Evolutionary conservation across 73 alveolate species (phyloP), one percentile per base, ranked within the genome.

Genomic region (Tetrahymena borealis): DNA sequence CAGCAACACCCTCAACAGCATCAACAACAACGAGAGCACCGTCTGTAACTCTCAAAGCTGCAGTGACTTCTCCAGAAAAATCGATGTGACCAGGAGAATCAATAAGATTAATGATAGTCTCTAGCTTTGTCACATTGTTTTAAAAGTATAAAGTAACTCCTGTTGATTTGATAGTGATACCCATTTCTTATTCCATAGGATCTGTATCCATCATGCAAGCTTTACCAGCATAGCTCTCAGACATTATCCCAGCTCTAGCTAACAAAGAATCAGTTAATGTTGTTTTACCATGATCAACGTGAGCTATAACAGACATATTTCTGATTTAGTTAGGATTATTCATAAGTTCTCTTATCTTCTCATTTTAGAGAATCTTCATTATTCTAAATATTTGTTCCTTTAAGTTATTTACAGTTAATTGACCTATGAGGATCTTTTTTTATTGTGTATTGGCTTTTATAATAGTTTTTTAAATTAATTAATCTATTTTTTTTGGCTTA

Each of bases 51-150:
- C 99, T 96, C 78, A 98, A 94, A 35, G 99, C 99, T 4, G 99
- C 98, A 12, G 99, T 98, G 77, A 98, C 99, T 94, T 97, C 99
- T 31, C 99, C 96, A 32, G 99, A 95, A 96, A 98, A 97, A 96
- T 98, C 99, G 11, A 98, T 99, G 92, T 98, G 99, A 36, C 99
- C 99, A 32, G 99, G 99, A 90, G 99, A 97, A 93, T 98, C 99
- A 79, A 98, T 98, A 90, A 98, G 93, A 90, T 98, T 98, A 79
- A 97, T 96, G 95, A 92, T 91, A 90, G 95, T 78, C 95, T 92
- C 5, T 35, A 33, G 39, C 78, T 93, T 96, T 40, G 32, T 78
- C 41, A 91, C 91, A 38, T 94, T 91, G 7, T 91, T 41, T 40
- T 94, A 94, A 85, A 93, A 96, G 93, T 93, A 96, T 18, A 97